Evolutionary conservation across 768 basidiomycete species (phyloP).

Genomic region (Boletus sensibilis): DNA sequence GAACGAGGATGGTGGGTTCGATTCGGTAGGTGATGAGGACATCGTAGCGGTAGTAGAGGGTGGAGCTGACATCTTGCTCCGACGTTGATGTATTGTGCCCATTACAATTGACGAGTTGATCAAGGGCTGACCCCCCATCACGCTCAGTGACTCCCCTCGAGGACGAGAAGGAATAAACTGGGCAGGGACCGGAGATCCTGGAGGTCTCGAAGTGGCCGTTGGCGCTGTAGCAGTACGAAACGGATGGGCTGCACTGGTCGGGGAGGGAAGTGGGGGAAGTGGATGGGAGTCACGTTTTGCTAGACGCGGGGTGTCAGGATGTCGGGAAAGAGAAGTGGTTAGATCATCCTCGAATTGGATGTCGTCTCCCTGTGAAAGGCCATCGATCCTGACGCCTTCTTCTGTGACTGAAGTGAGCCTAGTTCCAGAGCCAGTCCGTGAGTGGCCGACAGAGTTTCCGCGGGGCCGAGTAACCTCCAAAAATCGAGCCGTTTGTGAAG

Average conservation of each 20-base stretch:
- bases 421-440: conserved; percentile 53
- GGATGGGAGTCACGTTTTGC: conserved; percentile 58
- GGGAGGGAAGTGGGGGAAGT: conserved; percentile 64
- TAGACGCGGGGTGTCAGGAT: conserved; percentile 44
- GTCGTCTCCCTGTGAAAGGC: conserved; percentile 27
- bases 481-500: conserved; percentile 32
- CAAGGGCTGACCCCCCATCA: conserved; percentile 35
- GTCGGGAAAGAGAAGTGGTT: conserved; percentile 29
- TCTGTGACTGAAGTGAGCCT: conserved; percentile 63
- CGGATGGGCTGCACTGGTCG: conserved; percentile 33
- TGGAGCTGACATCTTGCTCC: conserved; percentile 64
- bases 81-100: conserved; percentile 68
- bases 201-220: conserved; percentile 32
- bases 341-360: conserved; percentile 33
- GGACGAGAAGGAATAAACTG: conserved; percentile 48
- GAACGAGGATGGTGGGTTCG: conserved; percentile 38
- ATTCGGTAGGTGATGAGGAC: conserved; percentile 37
- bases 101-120: conserved; percentile 60
- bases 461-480: conserved; percentile 43
- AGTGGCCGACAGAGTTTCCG: conserved; percentile 52
- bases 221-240: conserved; percentile 27
- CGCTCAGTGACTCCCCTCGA: conserved; percentile 53
- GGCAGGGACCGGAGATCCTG: conserved; percentile 49
- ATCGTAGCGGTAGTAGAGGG: conserved; percentile 34
- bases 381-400: conserved; percentile 46